These are phyloP conservation scores for Raphidocelis subcapitata DNA, from an alignment of 139 green algal genomes.

Conservation along the genomic window DNA sequence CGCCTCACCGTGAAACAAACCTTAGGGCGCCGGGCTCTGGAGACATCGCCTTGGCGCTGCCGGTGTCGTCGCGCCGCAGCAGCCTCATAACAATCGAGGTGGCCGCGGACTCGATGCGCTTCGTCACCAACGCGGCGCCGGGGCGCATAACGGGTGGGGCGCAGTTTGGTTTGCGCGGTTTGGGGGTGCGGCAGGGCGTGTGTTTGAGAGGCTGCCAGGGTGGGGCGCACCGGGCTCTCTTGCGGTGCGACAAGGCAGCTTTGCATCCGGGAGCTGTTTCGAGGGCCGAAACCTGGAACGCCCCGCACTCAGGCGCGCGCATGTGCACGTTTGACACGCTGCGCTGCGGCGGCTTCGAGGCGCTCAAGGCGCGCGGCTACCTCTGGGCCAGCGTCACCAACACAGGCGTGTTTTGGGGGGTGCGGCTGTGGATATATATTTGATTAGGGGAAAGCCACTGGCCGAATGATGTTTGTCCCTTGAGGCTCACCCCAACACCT, in stretches of 20 bases:
- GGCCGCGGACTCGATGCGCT: slow-evolving; percentile 56
- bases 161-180: neutral
- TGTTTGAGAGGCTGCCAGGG: neutral
- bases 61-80: slow-evolving; percentile 45
- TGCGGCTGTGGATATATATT: too few species aligned
- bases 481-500: too few species aligned
- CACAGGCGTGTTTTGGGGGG: slow-evolving; percentile 46
- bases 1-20: too few species aligned
- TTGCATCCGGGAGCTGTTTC: neutral
- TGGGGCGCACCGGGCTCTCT: too few species aligned
- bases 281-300: neutral
- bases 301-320: neutral
- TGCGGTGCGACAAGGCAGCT: neutral
- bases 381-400: slow-evolving; percentile 60
- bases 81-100: slow-evolving; percentile 69
- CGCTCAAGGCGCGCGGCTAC: slow-evolving; percentile 59
- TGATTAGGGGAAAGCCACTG: too few species aligned
- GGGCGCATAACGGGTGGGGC: slow-evolving; percentile 46
- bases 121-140: slow-evolving; percentile 62
- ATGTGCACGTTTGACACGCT: slow-evolving; percentile 15
- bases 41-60: slow-evolving; percentile 59
- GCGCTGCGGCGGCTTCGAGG: slow-evolving; percentile 72
- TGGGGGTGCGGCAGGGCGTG: too few species aligned
- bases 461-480: too few species aligned
- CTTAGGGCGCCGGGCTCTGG: neutral